phyloP scores from a whole-genome alignment of 768 basidiomycete species.

The Boletus barrowsii region DNA sequence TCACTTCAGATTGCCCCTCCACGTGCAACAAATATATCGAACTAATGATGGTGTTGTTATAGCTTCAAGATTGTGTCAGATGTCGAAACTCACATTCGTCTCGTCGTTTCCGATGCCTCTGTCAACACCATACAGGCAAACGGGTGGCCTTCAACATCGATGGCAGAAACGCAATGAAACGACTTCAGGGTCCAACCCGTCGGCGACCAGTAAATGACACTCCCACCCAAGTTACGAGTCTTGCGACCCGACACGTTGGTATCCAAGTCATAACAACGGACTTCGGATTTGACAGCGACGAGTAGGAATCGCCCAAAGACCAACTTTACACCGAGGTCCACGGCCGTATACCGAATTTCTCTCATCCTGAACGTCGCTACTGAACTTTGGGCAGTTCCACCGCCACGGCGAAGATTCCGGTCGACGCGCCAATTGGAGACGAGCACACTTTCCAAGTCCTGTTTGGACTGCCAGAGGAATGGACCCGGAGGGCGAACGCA shows the following conservation, averaged over 20 bases:
- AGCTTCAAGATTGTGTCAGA: not conserved
- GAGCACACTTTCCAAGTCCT: slow-evolving; percentile 14
- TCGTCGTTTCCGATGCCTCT: not conserved
- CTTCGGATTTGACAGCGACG: slow-evolving; percentile 9
- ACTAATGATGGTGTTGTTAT: slow-evolving; percentile 2
- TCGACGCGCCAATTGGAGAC: slow-evolving; percentile 8
- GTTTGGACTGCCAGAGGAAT: slow-evolving; percentile 11
- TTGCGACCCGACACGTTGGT: not conserved
- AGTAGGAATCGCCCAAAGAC: slow-evolving; percentile 17
- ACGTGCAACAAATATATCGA: slow-evolving; percentile 7
- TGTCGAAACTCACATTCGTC: slow-evolving; percentile 1
- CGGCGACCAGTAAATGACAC: slow-evolving; percentile 8
- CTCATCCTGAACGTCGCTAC: not conserved
- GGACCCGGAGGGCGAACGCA: slow-evolving; percentile 19
- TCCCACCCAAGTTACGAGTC: not conserved
- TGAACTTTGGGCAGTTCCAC: not conserved
- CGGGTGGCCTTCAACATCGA: slow-evolving; percentile 12
- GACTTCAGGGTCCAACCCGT: not conserved
- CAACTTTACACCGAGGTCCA: not conserved
- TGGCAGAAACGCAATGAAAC: slow-evolving; percentile 7
- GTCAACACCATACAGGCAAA: slow-evolving; percentile 14
- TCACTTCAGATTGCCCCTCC: not conserved
- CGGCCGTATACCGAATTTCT: slow-evolving; percentile 7
- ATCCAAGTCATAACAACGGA: slow-evolving; percentile 16
- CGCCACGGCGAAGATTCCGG: not conserved